Evolutionary conservation across 1,284 basidiomycete genomes (phyloP).

Genomic region (Ganoderma sinense): DNA sequence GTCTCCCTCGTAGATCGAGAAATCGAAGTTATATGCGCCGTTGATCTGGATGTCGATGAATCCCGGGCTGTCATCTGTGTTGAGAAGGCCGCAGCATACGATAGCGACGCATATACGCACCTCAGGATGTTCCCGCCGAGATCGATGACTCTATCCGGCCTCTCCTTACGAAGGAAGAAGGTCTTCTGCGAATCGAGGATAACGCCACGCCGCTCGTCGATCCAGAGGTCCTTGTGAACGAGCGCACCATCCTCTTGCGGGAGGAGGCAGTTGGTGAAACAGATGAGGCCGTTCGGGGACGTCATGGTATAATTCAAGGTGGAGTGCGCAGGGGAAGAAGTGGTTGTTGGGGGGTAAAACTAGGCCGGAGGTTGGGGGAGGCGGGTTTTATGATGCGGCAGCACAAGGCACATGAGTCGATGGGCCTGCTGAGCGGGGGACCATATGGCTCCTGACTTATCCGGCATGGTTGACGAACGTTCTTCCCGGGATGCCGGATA

Average conservation of each 20-base stretch:
- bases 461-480: constrained; percentile 5
- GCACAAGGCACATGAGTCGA: constrained; percentile 4
- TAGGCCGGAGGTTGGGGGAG: not conserved
- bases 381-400: not conserved
- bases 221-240: constrained; percentile 76
- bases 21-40: constrained; percentile 91
- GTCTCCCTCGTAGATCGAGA: constrained; percentile 79
- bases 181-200: constrained; percentile 73
- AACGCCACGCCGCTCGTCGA: constrained; percentile 72
- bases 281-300: constrained; percentile 70
- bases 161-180: constrained; percentile 67
- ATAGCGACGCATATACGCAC: constrained; percentile 40
- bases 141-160: constrained; percentile 71
- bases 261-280: constrained; percentile 86
- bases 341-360: not conserved
- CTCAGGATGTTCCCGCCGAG: constrained; percentile 78
- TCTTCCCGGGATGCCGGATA: not conserved
- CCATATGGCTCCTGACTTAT: constrained; percentile 19
- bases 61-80: constrained; percentile 62
- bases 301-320: constrained; percentile 34
- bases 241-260: constrained; percentile 80
- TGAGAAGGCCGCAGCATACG: not conserved
- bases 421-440: constrained; percentile 14
- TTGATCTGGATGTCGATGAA: constrained; percentile 87
- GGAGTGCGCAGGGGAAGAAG: not conserved